Base-by-base conservation (phyloP, 495 filamentous ascomycete species). In the Acidomyces sp. region DNA sequence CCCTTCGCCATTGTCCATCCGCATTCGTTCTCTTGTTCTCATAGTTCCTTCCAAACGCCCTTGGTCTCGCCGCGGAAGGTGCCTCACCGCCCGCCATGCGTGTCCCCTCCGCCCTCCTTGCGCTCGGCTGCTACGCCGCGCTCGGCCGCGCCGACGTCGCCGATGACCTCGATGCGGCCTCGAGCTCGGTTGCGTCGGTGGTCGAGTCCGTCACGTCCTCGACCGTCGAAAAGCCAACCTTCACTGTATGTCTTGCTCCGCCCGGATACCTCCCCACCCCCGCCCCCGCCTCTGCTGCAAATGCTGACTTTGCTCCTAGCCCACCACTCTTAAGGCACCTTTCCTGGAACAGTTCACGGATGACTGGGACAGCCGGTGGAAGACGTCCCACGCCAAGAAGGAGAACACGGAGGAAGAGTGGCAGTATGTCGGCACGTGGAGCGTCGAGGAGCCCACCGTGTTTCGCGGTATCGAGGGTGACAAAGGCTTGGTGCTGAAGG, bases 261-360 rank as follows among this genome's bases (percentile, higher is more conserved):
- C n/a, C n/a, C n/a, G n/a, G n/a, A n/a, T n/a, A n/a, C n/a, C n/a
- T n/a, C n/a, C n/a, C n/a, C n/a, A n/a, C n/a, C n/a, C n/a, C n/a
- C n/a, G n/a, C n/a, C n/a, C n/a, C n/a, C n/a, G n/a, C n/a, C n/a
- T n/a, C 16, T 13, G 16, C 10, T 9, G 19, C 21, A 12, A 24
- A 19, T 45, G 25, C 54, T 57, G 33, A 44, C 19, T 13, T 9
- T 13, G 49, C 28, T 10, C 9, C 32, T 52, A 95, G 88, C 88
- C 92, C 36, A 78, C 82, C 37, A 69, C 69, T 40, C 64, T 96
- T 55, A 83, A 96, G 63, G 92, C 81, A 45, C 82, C 85, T 28
- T 96, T 99, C 77, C 65, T 95, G 42, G 92, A 99, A 67, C 92
- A 99, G 62, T 99, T 99, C 71, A 93, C 83, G 62, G 77, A 85